phyloP scores from a whole-genome alignment of 2,329 filamentous ascomycete species.

The Sporothrix variecibatus region DNA sequence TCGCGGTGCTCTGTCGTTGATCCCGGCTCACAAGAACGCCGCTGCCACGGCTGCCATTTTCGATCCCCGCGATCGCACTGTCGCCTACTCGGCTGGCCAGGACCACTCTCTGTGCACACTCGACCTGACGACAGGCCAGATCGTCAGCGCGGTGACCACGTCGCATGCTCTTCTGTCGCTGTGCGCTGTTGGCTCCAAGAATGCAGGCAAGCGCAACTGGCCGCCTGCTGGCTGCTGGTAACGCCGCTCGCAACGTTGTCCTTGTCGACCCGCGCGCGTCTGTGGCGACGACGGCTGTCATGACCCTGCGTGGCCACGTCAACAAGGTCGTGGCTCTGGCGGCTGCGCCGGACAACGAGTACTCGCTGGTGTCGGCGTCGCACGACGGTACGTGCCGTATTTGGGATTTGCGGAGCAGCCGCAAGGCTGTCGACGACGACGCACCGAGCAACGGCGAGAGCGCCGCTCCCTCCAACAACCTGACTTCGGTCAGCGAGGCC shows the following conservation, averaged over 20 bases:
- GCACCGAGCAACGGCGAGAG: slow-evolving; percentile 14
- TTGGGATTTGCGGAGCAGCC: slow-evolving; percentile 83
- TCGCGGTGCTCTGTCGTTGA: slow-evolving; percentile 74
- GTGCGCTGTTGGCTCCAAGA: slow-evolving; percentile 57
- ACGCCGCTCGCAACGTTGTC: slow-evolving; percentile 82
- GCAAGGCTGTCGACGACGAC: slow-evolving; percentile 48
- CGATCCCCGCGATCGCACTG: slow-evolving; percentile 79
- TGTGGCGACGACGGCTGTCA: slow-evolving; percentile 73
- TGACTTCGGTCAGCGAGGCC: slow-evolving; percentile 64
- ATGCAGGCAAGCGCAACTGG: background rate
- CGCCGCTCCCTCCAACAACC: slow-evolving; percentile 42
- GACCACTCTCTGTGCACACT: slow-evolving; percentile 91
- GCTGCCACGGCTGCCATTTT: slow-evolving; percentile 80
- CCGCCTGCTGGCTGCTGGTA: slow-evolving; percentile 68
- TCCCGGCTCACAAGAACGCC: slow-evolving; percentile 63
- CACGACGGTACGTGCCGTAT: slow-evolving; percentile 91
- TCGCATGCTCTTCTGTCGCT: slow-evolving; percentile 81
- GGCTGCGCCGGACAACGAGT: slow-evolving; percentile 64
- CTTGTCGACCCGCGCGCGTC: slow-evolving; percentile 87
- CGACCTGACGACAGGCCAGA: slow-evolving; percentile 77
- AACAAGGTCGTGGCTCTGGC: slow-evolving; percentile 65
- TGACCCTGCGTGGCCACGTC: slow-evolving; percentile 88
- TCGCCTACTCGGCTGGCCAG: slow-evolving; percentile 87
- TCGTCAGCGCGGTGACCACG: slow-evolving; percentile 81
- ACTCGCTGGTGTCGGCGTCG: slow-evolving; percentile 83